These are phyloP conservation scores for Ganoderma meredithae DNA, from an alignment of 1,284 basidiomycete species.

Conservation along the genomic window DNA sequence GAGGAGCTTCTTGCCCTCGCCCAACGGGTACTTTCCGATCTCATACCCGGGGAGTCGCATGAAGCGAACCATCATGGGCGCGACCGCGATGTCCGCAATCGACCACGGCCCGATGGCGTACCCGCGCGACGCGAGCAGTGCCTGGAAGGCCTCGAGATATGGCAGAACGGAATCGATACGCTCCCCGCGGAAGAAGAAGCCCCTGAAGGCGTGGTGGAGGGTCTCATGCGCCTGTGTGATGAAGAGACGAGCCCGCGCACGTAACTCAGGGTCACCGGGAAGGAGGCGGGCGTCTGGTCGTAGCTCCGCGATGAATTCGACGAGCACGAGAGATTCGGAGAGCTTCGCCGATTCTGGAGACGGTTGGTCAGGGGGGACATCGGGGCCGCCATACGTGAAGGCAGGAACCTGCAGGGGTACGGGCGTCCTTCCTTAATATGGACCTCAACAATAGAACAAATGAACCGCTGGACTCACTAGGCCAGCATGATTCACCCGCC, in stretches of 20 bases:
- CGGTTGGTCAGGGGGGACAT: constrained; percentile 56
- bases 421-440: constrained; percentile 13
- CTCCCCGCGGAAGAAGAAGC: constrained; percentile 44
- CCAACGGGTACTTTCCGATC: constrained; percentile 31
- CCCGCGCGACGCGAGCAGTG: constrained; percentile 37
- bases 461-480: constrained; percentile 38
- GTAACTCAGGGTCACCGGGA: constrained; percentile 58
- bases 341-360: constrained; percentile 64
- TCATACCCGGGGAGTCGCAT: constrained; percentile 28
- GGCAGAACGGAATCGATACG: constrained; percentile 52
- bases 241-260: constrained; percentile 66
- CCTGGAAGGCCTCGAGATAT: constrained; percentile 43
- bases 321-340: constrained; percentile 65
- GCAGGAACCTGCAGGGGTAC: constrained; percentile 50
- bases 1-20: constrained; percentile 30
- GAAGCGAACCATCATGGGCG: constrained; percentile 33
- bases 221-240: constrained; percentile 59
- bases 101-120: constrained; percentile 47
- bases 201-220: constrained; percentile 45
- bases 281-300: constrained; percentile 53
- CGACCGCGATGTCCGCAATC: constrained; percentile 51
- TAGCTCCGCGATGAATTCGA: constrained; percentile 68
- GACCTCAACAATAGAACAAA: not conserved
- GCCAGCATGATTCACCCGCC: constrained; percentile 46
- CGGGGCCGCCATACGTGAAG: constrained; percentile 63